These are phyloP conservation scores for Ottelia alismoides DNA, from an alignment of 106 monocot genomes.

Conservation along the genomic window DNA sequence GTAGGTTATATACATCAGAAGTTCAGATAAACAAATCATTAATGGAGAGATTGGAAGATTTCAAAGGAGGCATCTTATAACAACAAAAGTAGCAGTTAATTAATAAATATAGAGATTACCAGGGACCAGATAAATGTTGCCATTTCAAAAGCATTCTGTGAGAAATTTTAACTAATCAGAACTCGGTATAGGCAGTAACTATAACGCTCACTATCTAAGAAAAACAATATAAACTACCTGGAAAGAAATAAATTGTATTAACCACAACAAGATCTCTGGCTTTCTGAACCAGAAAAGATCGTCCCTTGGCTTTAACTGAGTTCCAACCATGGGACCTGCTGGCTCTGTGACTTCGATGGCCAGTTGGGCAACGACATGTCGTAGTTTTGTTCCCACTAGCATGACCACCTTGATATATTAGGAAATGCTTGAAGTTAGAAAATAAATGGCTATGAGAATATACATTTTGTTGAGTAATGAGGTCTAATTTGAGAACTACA, in stretches of 20 bases:
- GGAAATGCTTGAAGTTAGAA: not conserved
- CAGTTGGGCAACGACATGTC: slow-evolving; percentile 73
- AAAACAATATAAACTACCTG: too few relatives aligned
- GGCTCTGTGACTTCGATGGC: slow-evolving; percentile 64
- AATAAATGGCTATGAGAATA: not conserved
- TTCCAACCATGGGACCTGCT: slow-evolving; percentile 50
- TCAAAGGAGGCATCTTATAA: too few relatives aligned
- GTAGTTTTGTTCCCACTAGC: slow-evolving; percentile 67
- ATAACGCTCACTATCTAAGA: too few relatives aligned
- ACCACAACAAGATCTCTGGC: slow-evolving; percentile 55
- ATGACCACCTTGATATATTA: slow-evolving; percentile 41
- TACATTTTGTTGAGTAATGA: not conserved
- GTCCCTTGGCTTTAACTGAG: slow-evolving; percentile 71
- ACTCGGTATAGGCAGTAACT: too few relatives aligned
- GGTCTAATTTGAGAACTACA: too few relatives aligned
- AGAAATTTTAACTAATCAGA: too few relatives aligned
- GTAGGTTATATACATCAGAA: too few relatives aligned
- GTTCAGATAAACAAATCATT: too few relatives aligned
- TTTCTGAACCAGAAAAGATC: slow-evolving; percentile 88
- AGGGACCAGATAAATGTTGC: slow-evolving; percentile 85
- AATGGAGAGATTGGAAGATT: too few relatives aligned
- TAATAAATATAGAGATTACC: slow-evolving; percentile 36
- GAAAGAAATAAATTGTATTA: slow-evolving; percentile 86
- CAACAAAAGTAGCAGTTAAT: too few relatives aligned
- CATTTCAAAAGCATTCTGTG: slow-evolving; percentile 96